These are phyloP conservation scores for Colletotrichum scovillei DNA, from an alignment of 2,329 filamentous ascomycete genomes.

Conservation along the genomic window DNA sequence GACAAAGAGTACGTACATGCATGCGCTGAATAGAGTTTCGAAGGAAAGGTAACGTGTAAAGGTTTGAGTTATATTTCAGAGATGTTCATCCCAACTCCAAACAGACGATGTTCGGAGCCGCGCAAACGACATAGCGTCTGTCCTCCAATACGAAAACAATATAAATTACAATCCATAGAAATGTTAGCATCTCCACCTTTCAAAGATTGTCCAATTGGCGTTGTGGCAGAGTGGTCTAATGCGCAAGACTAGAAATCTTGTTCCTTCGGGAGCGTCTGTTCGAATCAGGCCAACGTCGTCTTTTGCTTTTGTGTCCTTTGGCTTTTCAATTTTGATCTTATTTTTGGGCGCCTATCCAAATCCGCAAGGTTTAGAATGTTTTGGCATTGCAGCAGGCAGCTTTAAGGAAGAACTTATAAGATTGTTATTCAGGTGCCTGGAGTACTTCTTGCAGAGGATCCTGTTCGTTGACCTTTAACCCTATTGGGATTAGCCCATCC, in stretches of 20 bases:
- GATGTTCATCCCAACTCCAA: no score
- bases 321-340: not conserved
- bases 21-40: no score
- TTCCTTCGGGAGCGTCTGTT: constrained; percentile 22
- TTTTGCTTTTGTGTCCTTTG: not conserved
- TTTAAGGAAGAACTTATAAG: not conserved
- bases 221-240: constrained; percentile 23
- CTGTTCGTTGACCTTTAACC: not conserved
- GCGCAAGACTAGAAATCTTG: constrained; percentile 22
- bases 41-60: no score
- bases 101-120: no score
- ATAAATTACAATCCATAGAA: no score
- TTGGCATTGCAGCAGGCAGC: not conserved
- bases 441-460: not conserved
- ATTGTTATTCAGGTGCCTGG: no score
- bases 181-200: no score
- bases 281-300: constrained; percentile 20
- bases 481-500: not conserved
- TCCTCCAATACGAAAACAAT: no score
- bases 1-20: no score
- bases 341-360: no score
- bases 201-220: not conserved
- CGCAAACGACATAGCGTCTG: no score
- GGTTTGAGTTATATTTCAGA: not conserved
- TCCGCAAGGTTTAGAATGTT: not conserved